Evolutionary conservation across 306 rosid genomes (phyloP), one percentile per base, ranked within the genome.

Genomic region (Castanea sativa): DNA sequence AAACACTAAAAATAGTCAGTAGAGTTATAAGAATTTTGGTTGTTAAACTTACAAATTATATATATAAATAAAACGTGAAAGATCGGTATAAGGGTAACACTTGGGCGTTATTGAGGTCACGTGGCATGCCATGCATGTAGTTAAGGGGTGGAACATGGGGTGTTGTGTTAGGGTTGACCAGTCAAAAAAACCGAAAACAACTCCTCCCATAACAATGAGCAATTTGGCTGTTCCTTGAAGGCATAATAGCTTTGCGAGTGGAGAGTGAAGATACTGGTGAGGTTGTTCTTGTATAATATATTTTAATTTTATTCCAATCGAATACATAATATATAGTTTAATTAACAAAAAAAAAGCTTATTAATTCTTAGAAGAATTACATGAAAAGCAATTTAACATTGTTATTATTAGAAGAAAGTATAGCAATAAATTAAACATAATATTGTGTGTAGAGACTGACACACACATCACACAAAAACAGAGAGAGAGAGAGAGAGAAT

Each of bases 91-190:
- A 19, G 52, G 19, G 29, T n/a, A 68, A 19, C 52, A n/a, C 51
- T 4, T 35, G 53, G 52, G 14, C 27, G 3, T 67, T 35, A n/a
- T 49, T 35, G 72, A 68, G 52, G 8, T 53, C 72, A 35, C 29
- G 53, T 19, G 51, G 53, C 52, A 18, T 4, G 25, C n/a, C 16
- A 8, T 35, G 52, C 72, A 35, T 19, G 52, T 68, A 68, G 72
- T 18, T 68, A 29, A 68, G 51, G 72, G 72, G 72, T 19, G 11
- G 72, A 68, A 68, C 72, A 68, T 68, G 72, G 72, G 9, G 15
- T 67, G 72, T 18, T 45, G 53, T 49, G 53, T 32, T 33, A 68
- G 45, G 23, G 6, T 19, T 85, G 88, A 85, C 83, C 73, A 63
- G 85, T 85, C 85, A 78, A 85, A 81, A 16, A 12, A 29, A 64